phyloP scores from a whole-genome alignment of 345 rosid genomes.

The Combretum micranthum region DNA sequence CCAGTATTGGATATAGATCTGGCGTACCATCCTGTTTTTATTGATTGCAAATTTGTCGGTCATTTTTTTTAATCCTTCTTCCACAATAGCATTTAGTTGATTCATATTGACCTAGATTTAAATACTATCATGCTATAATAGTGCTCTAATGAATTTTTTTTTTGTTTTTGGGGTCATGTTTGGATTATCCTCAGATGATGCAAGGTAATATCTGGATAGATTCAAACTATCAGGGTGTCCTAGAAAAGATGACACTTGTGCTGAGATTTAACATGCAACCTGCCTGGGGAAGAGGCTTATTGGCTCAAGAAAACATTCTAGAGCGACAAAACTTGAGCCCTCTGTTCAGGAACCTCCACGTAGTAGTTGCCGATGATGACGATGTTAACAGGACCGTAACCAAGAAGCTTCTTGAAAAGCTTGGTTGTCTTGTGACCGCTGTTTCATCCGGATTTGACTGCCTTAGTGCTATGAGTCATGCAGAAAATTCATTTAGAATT shows the following conservation, averaged over 20 bases:
- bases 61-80: too few species aligned
- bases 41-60: too few species aligned
- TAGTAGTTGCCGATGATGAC: slow-evolving; percentile 66
- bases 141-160: neutral
- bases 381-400: slow-evolving; percentile 73
- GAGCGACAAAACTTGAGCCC: too few species aligned
- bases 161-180: neutral
- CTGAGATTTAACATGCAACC: too few species aligned
- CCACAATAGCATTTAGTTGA: too few species aligned
- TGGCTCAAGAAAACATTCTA: too few species aligned
- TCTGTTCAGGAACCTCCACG: slow-evolving; percentile 64
- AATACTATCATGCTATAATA: neutral
- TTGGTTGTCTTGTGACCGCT: slow-evolving; percentile 68
- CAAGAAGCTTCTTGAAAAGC: slow-evolving; percentile 66
- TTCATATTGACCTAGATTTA: neutral
- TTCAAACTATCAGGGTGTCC: slow-evolving; percentile 45
- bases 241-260: slow-evolving; percentile 72
- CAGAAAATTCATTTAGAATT: slow-evolving; percentile 48
- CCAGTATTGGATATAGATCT: too few species aligned
- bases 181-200: slow-evolving; percentile 50
- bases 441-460: slow-evolving; percentile 78
- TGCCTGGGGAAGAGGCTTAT: too few species aligned
- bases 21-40: too few species aligned
- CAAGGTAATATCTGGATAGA: slow-evolving; percentile 76
- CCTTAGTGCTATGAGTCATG: slow-evolving; percentile 39